phyloP scores from a whole-genome alignment of 2,329 filamentous ascomycete species.

The Alternaria sp. region DNA sequence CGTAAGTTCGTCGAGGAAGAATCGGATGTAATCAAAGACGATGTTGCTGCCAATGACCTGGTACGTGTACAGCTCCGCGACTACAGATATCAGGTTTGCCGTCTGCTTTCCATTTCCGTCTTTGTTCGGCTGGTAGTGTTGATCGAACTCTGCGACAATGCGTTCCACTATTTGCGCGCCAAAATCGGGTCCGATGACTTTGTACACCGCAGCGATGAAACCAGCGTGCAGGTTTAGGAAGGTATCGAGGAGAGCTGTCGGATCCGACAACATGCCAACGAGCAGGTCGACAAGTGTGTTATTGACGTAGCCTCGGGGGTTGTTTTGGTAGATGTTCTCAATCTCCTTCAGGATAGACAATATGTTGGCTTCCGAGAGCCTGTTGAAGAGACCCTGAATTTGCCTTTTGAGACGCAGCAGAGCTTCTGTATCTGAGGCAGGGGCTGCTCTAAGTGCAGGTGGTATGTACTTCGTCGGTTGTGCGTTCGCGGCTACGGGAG shows the following conservation, averaged over 20 bases:
- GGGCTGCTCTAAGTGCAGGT: conserved; percentile 75
- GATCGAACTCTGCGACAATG: conserved; percentile 76
- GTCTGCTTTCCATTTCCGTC: conserved; percentile 61
- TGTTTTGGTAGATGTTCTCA: conserved; percentile 80
- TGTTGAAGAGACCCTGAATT: conserved; percentile 87
- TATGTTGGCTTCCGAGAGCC: conserved; percentile 89
- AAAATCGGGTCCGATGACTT: conserved; percentile 85
- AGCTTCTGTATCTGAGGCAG: conserved; percentile 69
- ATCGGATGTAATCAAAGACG: conserved; percentile 87
- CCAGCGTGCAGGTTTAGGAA: conserved; percentile 90
- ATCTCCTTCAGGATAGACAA: conserved; percentile 82
- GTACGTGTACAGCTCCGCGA: conserved; percentile 91
- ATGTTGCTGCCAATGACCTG: conserved; percentile 83
- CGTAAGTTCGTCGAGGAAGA: conserved; percentile 75
- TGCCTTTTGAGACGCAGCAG: conserved; percentile 76
- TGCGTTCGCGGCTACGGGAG: conserved; percentile 62
- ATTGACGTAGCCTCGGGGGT: conserved; percentile 88
- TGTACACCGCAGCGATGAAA: conserved; percentile 87
- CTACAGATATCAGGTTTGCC: conserved; percentile 78
- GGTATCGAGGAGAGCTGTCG: conserved; percentile 79
- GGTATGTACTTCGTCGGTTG: conserved; percentile 79
- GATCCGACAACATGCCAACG: conserved; percentile 78
- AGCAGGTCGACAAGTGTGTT: conserved; percentile 78
- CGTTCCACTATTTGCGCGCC: conserved; percentile 84
- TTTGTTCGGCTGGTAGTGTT: conserved; percentile 61